Percentiles rank a stretch among this genome's conserved stretches.
These are phyloP conservation scores for Alternaria metachromatica DNA, from an alignment of 2,329 filamentous ascomycete species.

Conservation along the genomic window DNA sequence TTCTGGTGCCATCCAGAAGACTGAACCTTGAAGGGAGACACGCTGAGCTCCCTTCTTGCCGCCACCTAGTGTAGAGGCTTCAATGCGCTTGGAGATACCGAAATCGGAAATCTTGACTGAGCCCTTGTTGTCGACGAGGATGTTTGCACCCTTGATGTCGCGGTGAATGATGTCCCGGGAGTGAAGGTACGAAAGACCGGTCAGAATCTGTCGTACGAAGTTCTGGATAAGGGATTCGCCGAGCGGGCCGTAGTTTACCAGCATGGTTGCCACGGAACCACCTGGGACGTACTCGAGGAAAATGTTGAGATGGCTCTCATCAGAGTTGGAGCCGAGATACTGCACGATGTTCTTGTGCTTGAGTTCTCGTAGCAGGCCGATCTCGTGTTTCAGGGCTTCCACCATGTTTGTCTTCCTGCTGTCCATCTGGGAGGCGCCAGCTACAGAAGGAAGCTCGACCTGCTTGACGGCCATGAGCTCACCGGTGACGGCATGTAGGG, in stretches of 20 bases:
- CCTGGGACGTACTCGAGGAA: slow-evolving; percentile 99
- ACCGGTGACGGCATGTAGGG: slow-evolving; percentile 92
- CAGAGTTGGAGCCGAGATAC: slow-evolving; percentile 93
- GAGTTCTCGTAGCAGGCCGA: slow-evolving; percentile 88
- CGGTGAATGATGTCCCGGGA: slow-evolving; percentile 95
- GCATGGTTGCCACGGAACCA: slow-evolving; percentile 96
- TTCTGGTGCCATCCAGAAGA: slow-evolving; percentile 99
- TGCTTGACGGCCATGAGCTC: slow-evolving; percentile 99
- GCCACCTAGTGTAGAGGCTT: slow-evolving; percentile 76
- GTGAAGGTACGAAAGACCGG: slow-evolving; percentile 91
- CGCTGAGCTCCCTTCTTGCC: slow-evolving; percentile 51
- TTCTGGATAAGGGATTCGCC: slow-evolving; percentile 93
- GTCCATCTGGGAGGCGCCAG: slow-evolving; percentile 75
- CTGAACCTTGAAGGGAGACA: slow-evolving; percentile 89
- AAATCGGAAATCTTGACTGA: slow-evolving; percentile 99
- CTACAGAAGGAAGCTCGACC: slow-evolving; percentile 85
- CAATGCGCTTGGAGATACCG: slow-evolving; percentile 96
- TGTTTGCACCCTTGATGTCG: slow-evolving; percentile 99
- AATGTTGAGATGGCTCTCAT: slow-evolving; percentile 94
- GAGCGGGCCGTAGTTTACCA: slow-evolving; percentile 96
- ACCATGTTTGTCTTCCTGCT: slow-evolving; percentile 98
- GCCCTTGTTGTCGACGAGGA: slow-evolving; percentile 98
- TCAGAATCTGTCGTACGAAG: slow-evolving; percentile 94
- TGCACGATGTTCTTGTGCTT: slow-evolving; percentile 98
- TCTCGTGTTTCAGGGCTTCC: slow-evolving; percentile 94